Base-by-base conservation (phyloP, 495 filamentous ascomycete genomes). In the Viridothelium virens region DNA sequence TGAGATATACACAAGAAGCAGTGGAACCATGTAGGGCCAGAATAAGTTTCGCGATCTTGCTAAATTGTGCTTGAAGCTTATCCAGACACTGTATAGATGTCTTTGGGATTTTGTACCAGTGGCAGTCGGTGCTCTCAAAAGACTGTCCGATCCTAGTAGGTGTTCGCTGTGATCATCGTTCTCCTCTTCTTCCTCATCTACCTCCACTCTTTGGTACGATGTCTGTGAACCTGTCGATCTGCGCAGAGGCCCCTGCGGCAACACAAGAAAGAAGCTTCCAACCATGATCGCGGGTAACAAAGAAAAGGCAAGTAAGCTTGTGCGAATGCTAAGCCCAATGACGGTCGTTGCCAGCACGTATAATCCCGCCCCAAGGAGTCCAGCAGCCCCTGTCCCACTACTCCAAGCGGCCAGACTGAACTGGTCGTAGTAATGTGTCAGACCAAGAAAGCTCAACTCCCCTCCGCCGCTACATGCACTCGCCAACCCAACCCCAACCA, bases 361-460 rank as follows among this genome's bases (percentile, higher is more conserved):
- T 41, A 91, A 78, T 1, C 91, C 92, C 7, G 92, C 90, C 1
- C 94, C 94, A 5, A 92, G 77, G 69, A 98, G 72, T 1, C 94
- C 94, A 1, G 94, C 94, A 0, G 86, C 94, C 2, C 94, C 94
- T 0, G 94, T 97, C 0, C 94, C 94, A 71, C 88, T 92, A 0
- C 91, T 88, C 94, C 94, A 98, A 12, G 90, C 86, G 3, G 93
- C 94, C 53, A 97, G 79, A 69, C 90, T 92, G 74, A 91, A 90
- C n/a, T 82, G 85, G 0, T 94, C 94, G 69, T 97, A 97, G 75
- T 87, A 96, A 74, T 98, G 94, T 36, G 94, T 96, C 70, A 98
- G 74, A 2, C 90, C 87, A 16, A 98, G 76, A 72, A 98, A 96
- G 69, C 87, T 92, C 56, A 96, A 76, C 79, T 97, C 94, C 5